Evolutionary conservation across 129 eudicot genomes (phyloP).

Genomic region (Lactuca sativa): DNA sequence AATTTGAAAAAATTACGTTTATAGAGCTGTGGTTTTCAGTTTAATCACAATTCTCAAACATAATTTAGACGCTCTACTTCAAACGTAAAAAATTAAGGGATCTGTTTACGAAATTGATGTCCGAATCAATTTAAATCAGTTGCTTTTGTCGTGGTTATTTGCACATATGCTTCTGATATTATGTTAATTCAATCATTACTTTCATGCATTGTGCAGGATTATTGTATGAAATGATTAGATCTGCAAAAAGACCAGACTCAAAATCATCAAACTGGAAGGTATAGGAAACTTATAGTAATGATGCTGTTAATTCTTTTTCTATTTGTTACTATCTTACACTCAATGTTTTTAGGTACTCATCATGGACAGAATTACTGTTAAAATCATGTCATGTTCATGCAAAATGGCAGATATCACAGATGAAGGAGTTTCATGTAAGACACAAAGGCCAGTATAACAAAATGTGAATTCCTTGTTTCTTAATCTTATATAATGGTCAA

Average conservation of each 20-base stretch:
- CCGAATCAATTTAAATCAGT: background rate
- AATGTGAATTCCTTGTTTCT: conserved; percentile 22
- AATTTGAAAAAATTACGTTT: background rate
- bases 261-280: conserved; percentile 93
- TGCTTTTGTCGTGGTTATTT: background rate
- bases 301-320: background rate
- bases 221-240: conserved; percentile 81
- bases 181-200: background rate
- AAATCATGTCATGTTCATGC: conserved; percentile 82
- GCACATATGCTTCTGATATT: background rate
- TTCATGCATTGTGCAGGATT: conserved; percentile 50
- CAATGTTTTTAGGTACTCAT: conserved; percentile 67
- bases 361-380: conserved; percentile 84
- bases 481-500: conserved; percentile 11
- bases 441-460: conserved; percentile 37
- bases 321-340: conserved; percentile 13
- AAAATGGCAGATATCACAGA: conserved; percentile 96
- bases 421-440: conserved; percentile 97
- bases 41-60: background rate
- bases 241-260: conserved; percentile 69
- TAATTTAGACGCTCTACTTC: background rate
- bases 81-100: conserved; percentile 4
- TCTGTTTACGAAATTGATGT: conserved; percentile 10
- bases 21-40: conserved; percentile 10
- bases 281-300: conserved; percentile 16